Evolutionary conservation across 139 green algal species (phyloP).

Genomic region (Chlorella sp.): DNA sequence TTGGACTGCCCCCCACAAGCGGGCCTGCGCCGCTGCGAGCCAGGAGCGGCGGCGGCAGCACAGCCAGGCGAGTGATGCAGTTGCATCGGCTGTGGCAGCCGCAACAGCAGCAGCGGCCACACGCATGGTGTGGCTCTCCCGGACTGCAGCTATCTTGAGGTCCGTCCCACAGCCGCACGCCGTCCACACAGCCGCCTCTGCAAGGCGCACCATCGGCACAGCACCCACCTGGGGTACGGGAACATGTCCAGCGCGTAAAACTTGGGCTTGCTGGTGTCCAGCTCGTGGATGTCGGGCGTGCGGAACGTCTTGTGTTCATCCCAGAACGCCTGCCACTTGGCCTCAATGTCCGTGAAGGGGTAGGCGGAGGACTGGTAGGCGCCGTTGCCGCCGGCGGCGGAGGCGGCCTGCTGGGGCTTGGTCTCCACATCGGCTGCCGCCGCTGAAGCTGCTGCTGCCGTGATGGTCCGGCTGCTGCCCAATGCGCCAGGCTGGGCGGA

Average conservation of each 20-base stretch:
- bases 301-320: slow-evolving; percentile 91
- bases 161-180: neutral
- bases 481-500: neutral
- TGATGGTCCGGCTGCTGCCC: neutral
- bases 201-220: neutral
- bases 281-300: slow-evolving; percentile 79
- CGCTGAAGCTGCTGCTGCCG: neutral
- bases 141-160: neutral
- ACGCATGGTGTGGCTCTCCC: no score
- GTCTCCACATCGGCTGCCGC: slow-evolving; percentile 3
- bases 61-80: no score
- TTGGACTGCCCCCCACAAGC: slow-evolving; percentile 91
- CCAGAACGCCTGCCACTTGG: slow-evolving; percentile 96
- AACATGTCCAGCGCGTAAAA: slow-evolving; percentile 99
- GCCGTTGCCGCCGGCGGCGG: neutral
- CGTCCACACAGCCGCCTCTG: neutral
- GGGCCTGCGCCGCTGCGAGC: slow-evolving; percentile 76
- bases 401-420: neutral
- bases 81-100: no score
- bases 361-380: slow-evolving; percentile 38
- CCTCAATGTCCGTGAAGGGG: slow-evolving; percentile 50
- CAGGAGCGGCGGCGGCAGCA: neutral
- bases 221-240: slow-evolving; percentile 91
- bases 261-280: slow-evolving; percentile 97
- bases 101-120: neutral